These are phyloP conservation scores for Diaporthe sp. DNA, from an alignment of 2,329 filamentous ascomycete genomes.

Conservation along the genomic window DNA sequence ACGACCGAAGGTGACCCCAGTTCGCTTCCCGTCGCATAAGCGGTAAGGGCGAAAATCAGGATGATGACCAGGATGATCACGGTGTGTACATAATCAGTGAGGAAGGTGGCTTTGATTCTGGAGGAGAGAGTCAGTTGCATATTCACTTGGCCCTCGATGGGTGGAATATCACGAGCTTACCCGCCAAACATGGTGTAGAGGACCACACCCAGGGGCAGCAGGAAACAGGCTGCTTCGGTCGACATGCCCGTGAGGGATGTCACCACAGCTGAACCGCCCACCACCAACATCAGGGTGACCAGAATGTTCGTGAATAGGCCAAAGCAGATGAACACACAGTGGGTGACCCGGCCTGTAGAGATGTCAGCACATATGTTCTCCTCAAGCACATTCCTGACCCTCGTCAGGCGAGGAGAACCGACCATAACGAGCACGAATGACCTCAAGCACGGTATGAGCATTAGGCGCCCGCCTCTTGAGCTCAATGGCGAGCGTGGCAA, in stretches of 20 bases:
- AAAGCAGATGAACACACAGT: slow-evolving; percentile 86
- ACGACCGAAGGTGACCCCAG: slow-evolving; percentile 83
- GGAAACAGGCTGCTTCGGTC: slow-evolving; percentile 85
- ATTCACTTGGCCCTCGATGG: neutral
- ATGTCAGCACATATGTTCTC: neutral
- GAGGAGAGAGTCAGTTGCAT: neutral
- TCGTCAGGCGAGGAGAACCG: neutral
- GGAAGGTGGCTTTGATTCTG: slow-evolving; percentile 82
- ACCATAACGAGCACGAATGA: slow-evolving; percentile 86
- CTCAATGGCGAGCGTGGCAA: slow-evolving; percentile 91
- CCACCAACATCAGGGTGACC: slow-evolving; percentile 90
- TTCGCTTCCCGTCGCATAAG: slow-evolving; percentile 80
- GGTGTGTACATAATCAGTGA: slow-evolving; percentile 90
- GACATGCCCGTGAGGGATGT: slow-evolving; percentile 79
- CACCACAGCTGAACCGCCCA: slow-evolving; percentile 83
- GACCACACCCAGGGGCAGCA: slow-evolving; percentile 85
- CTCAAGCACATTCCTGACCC: neutral
- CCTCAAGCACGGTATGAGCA: slow-evolving; percentile 88
- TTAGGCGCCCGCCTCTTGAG: slow-evolving; percentile 89
- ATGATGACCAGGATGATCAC: slow-evolving; percentile 89
- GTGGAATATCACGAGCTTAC: slow-evolving; percentile 49
- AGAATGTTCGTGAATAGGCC: slow-evolving; percentile 88
- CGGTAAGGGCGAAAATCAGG: slow-evolving; percentile 85
- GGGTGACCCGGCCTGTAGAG: slow-evolving; percentile 50
- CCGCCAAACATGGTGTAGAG: slow-evolving; percentile 84